Base-by-base conservation (phyloP, 305 asterid species). In the Solanum hybrid region DNA sequence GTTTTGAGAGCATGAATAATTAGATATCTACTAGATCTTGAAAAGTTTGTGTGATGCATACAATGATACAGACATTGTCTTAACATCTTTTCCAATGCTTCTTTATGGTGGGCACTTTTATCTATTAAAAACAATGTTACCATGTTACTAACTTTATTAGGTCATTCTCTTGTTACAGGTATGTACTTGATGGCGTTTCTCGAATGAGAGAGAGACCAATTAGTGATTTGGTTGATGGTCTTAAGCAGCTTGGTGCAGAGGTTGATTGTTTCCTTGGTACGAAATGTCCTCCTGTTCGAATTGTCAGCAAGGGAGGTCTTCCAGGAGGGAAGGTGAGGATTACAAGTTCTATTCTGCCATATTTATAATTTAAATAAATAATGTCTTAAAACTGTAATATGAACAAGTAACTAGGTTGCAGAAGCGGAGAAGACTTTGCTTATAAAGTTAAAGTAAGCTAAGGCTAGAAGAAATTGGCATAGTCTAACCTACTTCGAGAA, bases 151-250 rank as follows among this genome's bases (percentile, higher is more conserved):
- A 27, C 3, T 42, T 42, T 42, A 27, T 14, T 27, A 26, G 35
- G 11, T 40, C 36, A 80, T 42, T 42, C 26, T 82, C 36, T 26
- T 42, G 36, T 27, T 82, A 82, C 17, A 97, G 99, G 85, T 97
- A 96, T 89, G 98, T 97, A 76, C 98, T 97, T 88, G 98, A 97
- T 86, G 99, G 99, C 56, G 99, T 97, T 94, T 97, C 99, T 37
- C 96, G 99, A 73, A 97, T 97, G 99, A 95, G 99, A 93, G 99
- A 97, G 95, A 93, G 99, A 77, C 99, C 99, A 34, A 96, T 96
- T 88, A 95, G 99, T 32, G 99, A 97, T 93, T 93, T 97, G 93
- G 99, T 97, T 81, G 87, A 94, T 46, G 99, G 99, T 85, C 98
- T 97, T 91, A 93, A 95, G 94, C 99, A 97, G 96, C 98, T 97